Conservation (phyloP, 2,329 filamentous ascomycete genomes). For the Rhynchosporium agropyri region DNA sequence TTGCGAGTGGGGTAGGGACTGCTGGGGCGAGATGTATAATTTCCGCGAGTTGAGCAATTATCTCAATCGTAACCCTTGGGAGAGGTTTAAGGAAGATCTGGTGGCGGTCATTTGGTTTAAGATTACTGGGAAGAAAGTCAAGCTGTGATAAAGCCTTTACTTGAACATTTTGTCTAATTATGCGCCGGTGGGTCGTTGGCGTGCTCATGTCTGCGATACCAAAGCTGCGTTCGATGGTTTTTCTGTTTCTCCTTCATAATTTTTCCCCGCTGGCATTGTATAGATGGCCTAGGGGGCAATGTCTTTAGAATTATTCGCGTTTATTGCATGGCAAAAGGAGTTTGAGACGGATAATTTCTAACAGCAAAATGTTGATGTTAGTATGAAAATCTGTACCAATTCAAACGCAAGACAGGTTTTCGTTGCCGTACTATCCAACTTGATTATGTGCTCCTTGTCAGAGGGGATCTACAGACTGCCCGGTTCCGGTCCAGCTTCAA, state of each 20-base stretch:
- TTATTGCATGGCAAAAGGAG: conserved; percentile 15
- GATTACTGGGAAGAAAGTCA: conserved; percentile 56
- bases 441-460: conserved; percentile 50
- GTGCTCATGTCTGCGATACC: conserved; percentile 24
- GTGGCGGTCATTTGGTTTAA: conserved; percentile 64
- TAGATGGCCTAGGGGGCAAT: conserved; percentile 6
- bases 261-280: conserved; percentile 14
- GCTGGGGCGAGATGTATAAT: conserved; percentile 97
- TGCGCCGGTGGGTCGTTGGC: not conserved
- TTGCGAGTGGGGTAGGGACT: conserved; percentile 95
- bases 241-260: not conserved
- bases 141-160: conserved; percentile 30
- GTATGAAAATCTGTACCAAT: not conserved
- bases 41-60: conserved; percentile 90
- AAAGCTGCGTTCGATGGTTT: conserved; percentile 14
- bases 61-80: conserved; percentile 83
- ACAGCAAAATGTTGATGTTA: conserved; percentile 9
- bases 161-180: not conserved
- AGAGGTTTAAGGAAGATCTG: conserved; percentile 70
- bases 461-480: conserved; percentile 64
- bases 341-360: conserved; percentile 12
- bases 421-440: conserved; percentile 36
- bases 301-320: not conserved
- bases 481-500: conserved; percentile 75
- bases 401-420: not conserved